phyloP scores from a whole-genome alignment of 768 basidiomycete species.

The Boletus insuetus region DNA sequence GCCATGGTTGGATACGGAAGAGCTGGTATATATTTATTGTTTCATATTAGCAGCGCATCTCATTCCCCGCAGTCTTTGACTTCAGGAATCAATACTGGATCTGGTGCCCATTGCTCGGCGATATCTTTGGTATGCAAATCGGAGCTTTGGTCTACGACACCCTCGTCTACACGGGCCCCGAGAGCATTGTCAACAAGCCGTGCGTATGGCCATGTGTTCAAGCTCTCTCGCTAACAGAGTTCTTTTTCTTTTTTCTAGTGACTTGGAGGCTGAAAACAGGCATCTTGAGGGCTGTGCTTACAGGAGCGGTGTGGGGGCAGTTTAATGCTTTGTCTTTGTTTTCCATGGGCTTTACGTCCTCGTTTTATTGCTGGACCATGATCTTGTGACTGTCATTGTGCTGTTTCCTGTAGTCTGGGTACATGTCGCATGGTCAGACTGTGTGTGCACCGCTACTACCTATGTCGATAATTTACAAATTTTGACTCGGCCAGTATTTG shows the following conservation, averaged over 20 bases:
- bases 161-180: constrained; percentile 54
- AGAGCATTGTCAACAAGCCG: constrained; percentile 55
- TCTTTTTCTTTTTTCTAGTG: constrained; percentile 4
- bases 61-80: constrained; percentile 17
- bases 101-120: constrained; percentile 62
- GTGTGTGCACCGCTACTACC: too few species aligned
- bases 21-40: constrained; percentile 37
- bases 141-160: constrained; percentile 59
- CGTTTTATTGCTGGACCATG: background rate
- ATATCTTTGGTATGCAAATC: constrained; percentile 55
- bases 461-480: too few species aligned
- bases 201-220: constrained; percentile 20
- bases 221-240: background rate
- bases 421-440: too few species aligned
- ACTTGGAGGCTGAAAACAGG: constrained; percentile 8
- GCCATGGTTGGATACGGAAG: constrained; percentile 72
- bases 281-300: constrained; percentile 15
- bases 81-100: constrained; percentile 65
- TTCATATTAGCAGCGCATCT: background rate
- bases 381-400: too few species aligned
- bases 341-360: too few species aligned
- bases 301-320: background rate
- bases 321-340: constrained; percentile 2
- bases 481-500: too few species aligned
- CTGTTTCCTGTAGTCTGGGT: too few species aligned